Percentiles rank a stretch among this genome's conserved stretches.
These are phyloP conservation scores for Corylus americana DNA, from an alignment of 306 rosid genomes.

Conservation along the genomic window DNA sequence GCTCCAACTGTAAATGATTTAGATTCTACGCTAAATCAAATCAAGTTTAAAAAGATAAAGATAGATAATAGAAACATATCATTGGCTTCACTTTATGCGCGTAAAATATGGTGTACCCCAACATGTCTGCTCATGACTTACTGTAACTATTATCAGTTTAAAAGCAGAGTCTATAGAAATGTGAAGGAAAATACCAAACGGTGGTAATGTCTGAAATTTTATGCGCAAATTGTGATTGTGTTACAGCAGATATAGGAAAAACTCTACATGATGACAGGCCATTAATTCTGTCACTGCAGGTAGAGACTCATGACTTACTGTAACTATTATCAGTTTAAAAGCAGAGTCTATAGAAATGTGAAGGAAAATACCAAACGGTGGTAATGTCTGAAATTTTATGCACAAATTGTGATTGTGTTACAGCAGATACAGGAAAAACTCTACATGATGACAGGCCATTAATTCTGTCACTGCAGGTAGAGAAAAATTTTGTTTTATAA, in stretches of 20 bases:
- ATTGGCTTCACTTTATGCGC: background rate
- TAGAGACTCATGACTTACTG: background rate
- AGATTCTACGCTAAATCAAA: no score
- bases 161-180: background rate
- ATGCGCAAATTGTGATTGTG: constrained; percentile 1
- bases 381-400: background rate
- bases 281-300: background rate
- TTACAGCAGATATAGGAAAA: background rate
- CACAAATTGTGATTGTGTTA: background rate
- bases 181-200: background rate
- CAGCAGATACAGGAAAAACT: background rate
- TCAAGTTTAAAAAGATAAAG: no score
- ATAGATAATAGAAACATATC: no score
- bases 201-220: background rate
- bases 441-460: background rate
- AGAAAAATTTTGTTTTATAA: background rate
- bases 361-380: background rate
- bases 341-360: background rate
- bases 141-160: background rate
- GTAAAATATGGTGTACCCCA: background rate
- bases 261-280: background rate
- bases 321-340: background rate
- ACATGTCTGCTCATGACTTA: background rate
- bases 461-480: background rate
- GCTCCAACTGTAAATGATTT: no score